A percentile compares a stretch with the other conserved stretches of the same genome.
Evolutionary conservation across 1,284 basidiomycete species (phyloP).

Genomic region (Puccinia sorghi): DNA sequence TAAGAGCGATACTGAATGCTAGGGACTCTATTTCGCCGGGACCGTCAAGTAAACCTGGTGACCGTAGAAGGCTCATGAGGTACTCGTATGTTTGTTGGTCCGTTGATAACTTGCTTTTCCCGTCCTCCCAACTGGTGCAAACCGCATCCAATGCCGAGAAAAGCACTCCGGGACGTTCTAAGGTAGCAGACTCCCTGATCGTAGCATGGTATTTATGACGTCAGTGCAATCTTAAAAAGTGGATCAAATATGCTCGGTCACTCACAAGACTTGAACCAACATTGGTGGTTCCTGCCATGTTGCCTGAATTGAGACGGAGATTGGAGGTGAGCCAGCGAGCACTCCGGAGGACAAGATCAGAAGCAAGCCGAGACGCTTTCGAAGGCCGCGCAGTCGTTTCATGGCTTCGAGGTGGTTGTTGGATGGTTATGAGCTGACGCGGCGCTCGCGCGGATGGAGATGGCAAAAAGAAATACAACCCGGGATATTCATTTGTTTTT

Average conservation of each 20-base stretch:
- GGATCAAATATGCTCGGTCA: neutral
- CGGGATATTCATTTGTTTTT: too few species aligned
- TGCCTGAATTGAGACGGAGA: conserved; percentile 48
- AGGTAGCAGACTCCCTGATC: conserved; percentile 42
- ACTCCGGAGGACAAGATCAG: neutral
- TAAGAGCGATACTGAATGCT: conserved; percentile 38
- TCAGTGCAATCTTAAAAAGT: neutral
- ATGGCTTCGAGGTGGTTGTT: neutral
- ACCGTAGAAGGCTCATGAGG: conserved; percentile 7
- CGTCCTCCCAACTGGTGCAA: conserved; percentile 18
- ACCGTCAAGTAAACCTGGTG: conserved; percentile 14
- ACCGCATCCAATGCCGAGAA: conserved; percentile 28
- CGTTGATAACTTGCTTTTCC: conserved; percentile 1
- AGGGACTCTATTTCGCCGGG: conserved; percentile 44
- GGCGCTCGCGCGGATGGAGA: too few species aligned
- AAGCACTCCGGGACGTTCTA: conserved; percentile 41
- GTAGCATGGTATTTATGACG: conserved; percentile 3
- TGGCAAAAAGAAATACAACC: too few species aligned
- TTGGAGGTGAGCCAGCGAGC: conserved; percentile 31
- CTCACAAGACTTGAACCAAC: conserved; percentile 40
- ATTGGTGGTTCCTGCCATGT: conserved; percentile 45
- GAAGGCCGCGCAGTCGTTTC: conserved; percentile 10
- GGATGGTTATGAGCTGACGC: too few species aligned
- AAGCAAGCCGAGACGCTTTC: conserved; percentile 1
- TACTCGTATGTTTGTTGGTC: conserved; percentile 41